Base-by-base conservation (phyloP, 2,329 filamentous ascomycete species). In the Aspergillus sp. region DNA sequence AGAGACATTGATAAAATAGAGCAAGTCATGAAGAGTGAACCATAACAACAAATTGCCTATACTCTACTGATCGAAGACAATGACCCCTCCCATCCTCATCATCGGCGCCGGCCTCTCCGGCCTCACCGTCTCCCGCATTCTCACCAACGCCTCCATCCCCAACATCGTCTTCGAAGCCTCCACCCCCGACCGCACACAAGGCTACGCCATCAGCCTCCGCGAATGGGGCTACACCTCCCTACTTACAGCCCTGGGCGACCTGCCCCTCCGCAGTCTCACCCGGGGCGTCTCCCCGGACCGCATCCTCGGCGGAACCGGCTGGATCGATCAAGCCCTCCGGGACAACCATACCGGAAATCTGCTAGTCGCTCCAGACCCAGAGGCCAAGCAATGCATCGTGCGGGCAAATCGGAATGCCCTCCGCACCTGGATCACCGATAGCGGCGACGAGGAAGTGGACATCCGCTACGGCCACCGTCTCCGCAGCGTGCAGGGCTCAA, bases 301-400 rank as follows among this genome's bases (percentile, higher is more conserved):
- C 28, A 25, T 55, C 49, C 56, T 58, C 25, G 59, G 59, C 23
- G 61, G 61, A 17, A 53, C 55, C 7, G 61, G 61, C 15, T 63
- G 59, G 59, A 48, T 61, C n/a, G 61, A 63, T 41, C 61, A 51
- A n/a, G 48, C 55, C 13, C 41, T 61, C 15, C 45, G 56, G 17
- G 59, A 63, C 48, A 63, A 63, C 48, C 32, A 54, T 13, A 59
- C 58, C 15, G 59, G 51, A 5, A 25, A 49, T n/a, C 41, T 55
- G 3, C 56, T 63, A 13, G 32, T 36, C 2, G 32, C 32, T 36
- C 32, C 32, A 15, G 32, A 36, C 32, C 32, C 32, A 0, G 32
- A 36, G 15, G 32, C 12, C 4, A 36, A 36, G 32, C 32, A 36
- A 36, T 36, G 32, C 12, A 36, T 36, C 2, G 32, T 36, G 12